phyloP scores from a whole-genome alignment of 805 yeast species.

The Yarrowia sp. region DNA sequence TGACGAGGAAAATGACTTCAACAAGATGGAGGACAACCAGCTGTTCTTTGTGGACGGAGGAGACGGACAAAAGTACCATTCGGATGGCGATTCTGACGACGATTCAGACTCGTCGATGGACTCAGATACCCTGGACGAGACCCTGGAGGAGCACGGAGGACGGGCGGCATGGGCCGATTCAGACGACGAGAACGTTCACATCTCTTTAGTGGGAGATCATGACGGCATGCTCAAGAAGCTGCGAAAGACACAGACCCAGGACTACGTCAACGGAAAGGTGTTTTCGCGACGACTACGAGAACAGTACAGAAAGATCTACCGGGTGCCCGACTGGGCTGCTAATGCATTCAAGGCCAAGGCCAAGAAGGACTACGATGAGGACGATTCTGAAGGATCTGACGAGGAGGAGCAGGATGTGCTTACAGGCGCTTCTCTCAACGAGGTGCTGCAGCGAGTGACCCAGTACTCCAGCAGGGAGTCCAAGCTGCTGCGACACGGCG shows the following conservation, averaged over 20 bases:
- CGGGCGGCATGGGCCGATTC: constrained; percentile 83
- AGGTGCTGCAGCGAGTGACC: constrained; percentile 47
- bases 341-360: constrained; percentile 45
- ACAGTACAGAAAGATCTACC: constrained; percentile 75
- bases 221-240: constrained; percentile 73
- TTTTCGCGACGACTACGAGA: constrained; percentile 70
- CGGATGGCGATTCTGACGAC: constrained; percentile 49
- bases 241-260: constrained; percentile 65
- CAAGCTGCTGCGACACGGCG: constrained; percentile 70
- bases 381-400: constrained; percentile 44
- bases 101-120: constrained; percentile 51
- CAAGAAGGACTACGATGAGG: constrained; percentile 48
- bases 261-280: constrained; percentile 61
- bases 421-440: constrained; percentile 47
- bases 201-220: constrained; percentile 59
- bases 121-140: constrained; percentile 51
- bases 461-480: constrained; percentile 49
- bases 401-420: constrained; percentile 49
- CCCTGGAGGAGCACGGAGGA: constrained; percentile 47
- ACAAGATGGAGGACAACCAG: constrained; percentile 56
- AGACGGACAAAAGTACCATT: constrained; percentile 34
- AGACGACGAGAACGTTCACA: constrained; percentile 78
- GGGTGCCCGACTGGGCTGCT: constrained; percentile 85
- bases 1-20: constrained; percentile 50
- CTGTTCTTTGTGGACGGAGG: constrained; percentile 61